Conservation (phyloP, 306 rosid genomes). For the Fragaria vesca region DNA sequence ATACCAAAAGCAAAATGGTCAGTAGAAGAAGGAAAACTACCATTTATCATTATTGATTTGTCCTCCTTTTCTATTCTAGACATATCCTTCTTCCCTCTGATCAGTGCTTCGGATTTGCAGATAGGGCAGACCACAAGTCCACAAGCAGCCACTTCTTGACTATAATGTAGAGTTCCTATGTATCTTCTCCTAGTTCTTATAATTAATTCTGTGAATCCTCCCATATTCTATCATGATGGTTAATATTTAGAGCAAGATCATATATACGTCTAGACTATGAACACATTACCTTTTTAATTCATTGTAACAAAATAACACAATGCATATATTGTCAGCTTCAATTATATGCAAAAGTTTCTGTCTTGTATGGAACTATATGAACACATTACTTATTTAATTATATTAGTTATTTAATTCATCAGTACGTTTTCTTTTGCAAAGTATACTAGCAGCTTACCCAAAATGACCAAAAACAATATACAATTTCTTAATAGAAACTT, state of each 20-base stretch:
- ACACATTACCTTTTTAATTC: too few relatives aligned
- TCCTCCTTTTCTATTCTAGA: conserved; percentile 25
- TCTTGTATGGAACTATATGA: too few relatives aligned
- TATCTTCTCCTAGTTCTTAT: conserved; percentile 49
- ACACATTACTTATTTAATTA: too few relatives aligned
- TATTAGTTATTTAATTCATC: too few relatives aligned
- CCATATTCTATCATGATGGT: neutral
- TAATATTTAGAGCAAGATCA: neutral
- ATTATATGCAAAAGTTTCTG: too few relatives aligned
- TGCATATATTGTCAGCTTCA: too few relatives aligned
- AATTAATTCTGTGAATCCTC: conserved; percentile 58
- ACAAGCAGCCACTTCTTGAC: conserved; percentile 82
- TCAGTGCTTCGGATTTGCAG: conserved; percentile 90
- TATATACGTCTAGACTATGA: too few relatives aligned
- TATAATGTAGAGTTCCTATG: conserved; percentile 66
- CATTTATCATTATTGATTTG: neutral
- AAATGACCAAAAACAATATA: too few relatives aligned
- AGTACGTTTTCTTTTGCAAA: too few relatives aligned
- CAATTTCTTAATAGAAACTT: too few relatives aligned
- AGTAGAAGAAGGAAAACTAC: conserved; percentile 20
- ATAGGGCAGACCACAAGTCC: conserved; percentile 79
- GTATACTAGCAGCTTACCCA: too few relatives aligned
- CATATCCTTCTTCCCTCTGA: conserved; percentile 34
- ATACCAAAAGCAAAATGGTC: conserved; percentile 26
- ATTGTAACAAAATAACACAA: too few relatives aligned